phyloP scores from a whole-genome alignment of 2,329 filamentous ascomycete genomes.

The Colletotrichum acutatum region DNA sequence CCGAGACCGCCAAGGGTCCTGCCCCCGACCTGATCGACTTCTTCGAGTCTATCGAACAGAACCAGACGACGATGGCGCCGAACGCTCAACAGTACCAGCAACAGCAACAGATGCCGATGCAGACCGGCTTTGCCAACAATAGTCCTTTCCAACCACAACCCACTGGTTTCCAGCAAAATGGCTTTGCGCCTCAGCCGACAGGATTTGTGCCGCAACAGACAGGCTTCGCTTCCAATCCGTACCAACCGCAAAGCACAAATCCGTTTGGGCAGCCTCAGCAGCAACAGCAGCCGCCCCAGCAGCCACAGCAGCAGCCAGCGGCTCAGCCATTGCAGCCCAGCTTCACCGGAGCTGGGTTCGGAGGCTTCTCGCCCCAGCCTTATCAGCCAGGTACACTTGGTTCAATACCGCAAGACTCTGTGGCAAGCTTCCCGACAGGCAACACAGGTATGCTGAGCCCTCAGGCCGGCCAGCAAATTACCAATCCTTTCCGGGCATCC shows the following conservation, averaged over 20 bases:
- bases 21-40: conserved; percentile 90
- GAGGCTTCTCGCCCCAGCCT: conserved; percentile 79
- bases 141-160: conserved; percentile 45
- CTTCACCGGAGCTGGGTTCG: conserved; percentile 81
- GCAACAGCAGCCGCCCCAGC: conserved; percentile 44
- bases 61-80: conserved; percentile 76
- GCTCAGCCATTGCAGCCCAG: conserved; percentile 57
- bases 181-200: conserved; percentile 55
- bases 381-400: conserved; percentile 65
- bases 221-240: conserved; percentile 54
- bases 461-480: conserved; percentile 68
- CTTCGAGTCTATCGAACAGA: conserved; percentile 92
- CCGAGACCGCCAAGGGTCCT: conserved; percentile 68
- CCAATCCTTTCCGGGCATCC: conserved; percentile 95
- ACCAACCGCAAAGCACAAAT: conserved; percentile 51
- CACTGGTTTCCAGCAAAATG: conserved; percentile 51
- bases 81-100: conserved; percentile 47
- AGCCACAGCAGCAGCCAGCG: conserved; percentile 36
- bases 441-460: conserved; percentile 54
- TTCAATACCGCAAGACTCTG: conserved; percentile 68
- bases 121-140: conserved; percentile 42
- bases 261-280: conserved; percentile 47
- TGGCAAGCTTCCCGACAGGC: conserved; percentile 61
- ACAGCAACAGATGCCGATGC: conserved; percentile 44
- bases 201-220: conserved; percentile 54